Conservation (phyloP, 768 basidiomycete genomes). For the Royoungia palumana region DNA sequence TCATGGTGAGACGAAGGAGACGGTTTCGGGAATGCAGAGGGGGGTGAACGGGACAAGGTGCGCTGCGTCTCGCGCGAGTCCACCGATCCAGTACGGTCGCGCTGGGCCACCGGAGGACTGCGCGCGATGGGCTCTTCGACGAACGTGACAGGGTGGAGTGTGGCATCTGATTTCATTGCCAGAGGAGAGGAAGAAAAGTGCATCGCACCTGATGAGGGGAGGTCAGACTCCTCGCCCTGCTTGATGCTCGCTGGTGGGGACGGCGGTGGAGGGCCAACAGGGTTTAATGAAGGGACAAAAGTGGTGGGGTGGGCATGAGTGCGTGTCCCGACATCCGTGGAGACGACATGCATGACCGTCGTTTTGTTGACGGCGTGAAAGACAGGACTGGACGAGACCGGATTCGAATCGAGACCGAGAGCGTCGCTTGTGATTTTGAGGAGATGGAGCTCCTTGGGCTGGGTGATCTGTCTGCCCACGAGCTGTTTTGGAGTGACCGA, state of each 20-base stretch:
- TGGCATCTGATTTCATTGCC: conserved; percentile 19
- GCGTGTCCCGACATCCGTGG: conserved; percentile 16
- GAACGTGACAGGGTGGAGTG: conserved; percentile 28
- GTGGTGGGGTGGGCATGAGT: background rate
- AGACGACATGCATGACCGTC: conserved; percentile 31
- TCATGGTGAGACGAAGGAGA: conserved; percentile 23
- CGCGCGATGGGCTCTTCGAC: conserved; percentile 32
- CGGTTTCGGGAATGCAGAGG: conserved; percentile 20
- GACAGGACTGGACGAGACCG: conserved; percentile 22
- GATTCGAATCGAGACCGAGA: conserved; percentile 37
- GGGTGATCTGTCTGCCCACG: conserved; percentile 24
- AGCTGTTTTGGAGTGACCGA: conserved; percentile 34
- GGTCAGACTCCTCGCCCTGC: conserved; percentile 12
- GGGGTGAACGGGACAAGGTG: conserved; percentile 16
- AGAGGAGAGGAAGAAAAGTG: conserved; percentile 15
- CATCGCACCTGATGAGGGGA: conserved; percentile 23
- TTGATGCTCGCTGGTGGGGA: conserved; percentile 46
- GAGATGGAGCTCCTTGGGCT: conserved; percentile 50
- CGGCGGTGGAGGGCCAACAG: conserved; percentile 55
- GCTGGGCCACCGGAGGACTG: conserved; percentile 17
- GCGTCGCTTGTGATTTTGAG: conserved; percentile 37
- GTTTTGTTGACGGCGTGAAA: conserved; percentile 35
- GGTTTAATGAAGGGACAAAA: background rate
- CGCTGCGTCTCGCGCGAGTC: conserved; percentile 28
- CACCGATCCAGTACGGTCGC: conserved; percentile 28